Conservation (phyloP, 805 yeast genomes). For the Pichia cephalocereana region DNA sequence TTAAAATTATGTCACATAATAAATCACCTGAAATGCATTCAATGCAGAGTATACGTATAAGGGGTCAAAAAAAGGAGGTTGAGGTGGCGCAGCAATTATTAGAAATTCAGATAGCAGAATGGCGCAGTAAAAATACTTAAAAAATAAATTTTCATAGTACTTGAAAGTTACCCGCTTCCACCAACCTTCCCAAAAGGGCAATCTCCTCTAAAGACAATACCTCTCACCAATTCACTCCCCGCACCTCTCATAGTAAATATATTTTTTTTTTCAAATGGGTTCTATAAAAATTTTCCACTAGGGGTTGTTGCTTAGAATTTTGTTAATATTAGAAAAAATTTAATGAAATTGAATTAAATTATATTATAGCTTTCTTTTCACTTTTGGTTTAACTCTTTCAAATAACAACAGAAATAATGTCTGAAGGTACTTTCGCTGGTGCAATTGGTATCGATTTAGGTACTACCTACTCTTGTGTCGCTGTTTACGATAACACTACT, state of each 20-base stretch:
- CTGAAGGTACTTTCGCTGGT: constrained; percentile 99
- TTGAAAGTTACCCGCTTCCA: background rate
- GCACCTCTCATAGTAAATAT: no score
- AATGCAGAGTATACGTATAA: background rate
- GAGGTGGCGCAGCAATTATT: background rate
- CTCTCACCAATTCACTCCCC: no score
- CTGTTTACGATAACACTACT: constrained; percentile 53
- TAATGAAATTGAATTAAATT: background rate
- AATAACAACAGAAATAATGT: constrained; percentile 36
- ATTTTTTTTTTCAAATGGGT: no score
- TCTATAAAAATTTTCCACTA: background rate
- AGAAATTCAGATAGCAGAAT: background rate
- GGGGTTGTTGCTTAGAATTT: background rate
- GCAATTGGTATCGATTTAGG: constrained; percentile 98
- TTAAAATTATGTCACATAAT: background rate
- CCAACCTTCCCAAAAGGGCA: no score
- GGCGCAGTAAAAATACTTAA: background rate
- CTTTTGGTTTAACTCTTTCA: background rate
- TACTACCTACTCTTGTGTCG: constrained; percentile 75
- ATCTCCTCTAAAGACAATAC: no score
- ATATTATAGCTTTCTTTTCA: no score
- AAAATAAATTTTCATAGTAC: background rate
- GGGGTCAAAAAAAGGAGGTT: background rate
- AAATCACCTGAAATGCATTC: background rate
- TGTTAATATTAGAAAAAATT: no score